A percentile compares a stretch with the other conserved stretches of the same genome.
phyloP scores from a whole-genome alignment of 2,329 filamentous ascomycete species.

The Aspergillus neoniger region DNA sequence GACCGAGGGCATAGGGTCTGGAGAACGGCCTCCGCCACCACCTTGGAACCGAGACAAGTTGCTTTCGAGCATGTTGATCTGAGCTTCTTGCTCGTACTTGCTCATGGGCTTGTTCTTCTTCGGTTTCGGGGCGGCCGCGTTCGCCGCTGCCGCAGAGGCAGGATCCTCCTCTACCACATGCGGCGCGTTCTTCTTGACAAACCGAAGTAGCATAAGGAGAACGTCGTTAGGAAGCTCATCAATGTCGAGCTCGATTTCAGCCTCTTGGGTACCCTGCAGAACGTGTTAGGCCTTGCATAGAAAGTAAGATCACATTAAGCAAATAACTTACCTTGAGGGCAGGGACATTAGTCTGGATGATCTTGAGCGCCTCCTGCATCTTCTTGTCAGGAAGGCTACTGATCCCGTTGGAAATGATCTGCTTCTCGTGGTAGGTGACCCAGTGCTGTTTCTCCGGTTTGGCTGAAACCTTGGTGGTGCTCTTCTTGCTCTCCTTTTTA shows the following conservation, averaged over 20 bases:
- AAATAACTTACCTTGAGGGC: conserved; percentile 61
- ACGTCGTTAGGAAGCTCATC: conserved; percentile 52
- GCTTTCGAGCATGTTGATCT: conserved; percentile 51
- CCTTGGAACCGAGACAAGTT: conserved; percentile 50
- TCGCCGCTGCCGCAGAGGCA: conserved; percentile 32
- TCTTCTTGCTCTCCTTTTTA: conserved; percentile 58
- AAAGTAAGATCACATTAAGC: background rate
- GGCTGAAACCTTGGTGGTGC: conserved; percentile 34
- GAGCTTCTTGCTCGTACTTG: conserved; percentile 53
- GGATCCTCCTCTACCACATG: conserved; percentile 46
- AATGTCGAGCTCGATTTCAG: conserved; percentile 52
- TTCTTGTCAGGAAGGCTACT: conserved; percentile 76
- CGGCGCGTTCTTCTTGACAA: conserved; percentile 51
- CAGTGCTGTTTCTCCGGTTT: conserved; percentile 61
- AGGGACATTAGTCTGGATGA: conserved; percentile 83
- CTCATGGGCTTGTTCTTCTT: conserved; percentile 58
- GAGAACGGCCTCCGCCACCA: conserved; percentile 43
- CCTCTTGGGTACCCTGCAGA: conserved; percentile 45
- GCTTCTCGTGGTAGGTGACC: conserved; percentile 79
- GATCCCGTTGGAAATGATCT: conserved; percentile 84
- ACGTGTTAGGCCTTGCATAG: conserved; percentile 14
- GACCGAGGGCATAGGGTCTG: conserved; percentile 47
- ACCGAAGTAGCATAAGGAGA: conserved; percentile 47
- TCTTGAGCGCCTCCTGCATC: conserved; percentile 77
- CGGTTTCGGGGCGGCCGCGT: conserved; percentile 43